Evolutionary conservation across 129 eudicot genomes (phyloP).

Genomic region (Flaveria linearis): DNA sequence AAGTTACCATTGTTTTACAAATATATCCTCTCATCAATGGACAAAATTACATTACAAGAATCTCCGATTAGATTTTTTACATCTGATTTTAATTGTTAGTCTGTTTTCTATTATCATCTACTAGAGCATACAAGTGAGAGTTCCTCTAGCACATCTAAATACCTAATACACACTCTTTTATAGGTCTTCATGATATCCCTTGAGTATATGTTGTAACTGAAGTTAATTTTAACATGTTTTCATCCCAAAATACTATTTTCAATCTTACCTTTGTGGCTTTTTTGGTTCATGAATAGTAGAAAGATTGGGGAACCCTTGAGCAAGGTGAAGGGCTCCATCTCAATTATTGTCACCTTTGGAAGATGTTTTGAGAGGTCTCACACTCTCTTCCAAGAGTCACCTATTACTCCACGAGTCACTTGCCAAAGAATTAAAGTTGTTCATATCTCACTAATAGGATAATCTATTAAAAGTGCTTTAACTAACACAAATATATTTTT

Average conservation of each 20-base stretch:
- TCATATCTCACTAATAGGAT: conserved; percentile 8
- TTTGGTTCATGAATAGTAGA: not conserved
- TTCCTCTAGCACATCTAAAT: not conserved
- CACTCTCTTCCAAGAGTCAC: conserved; percentile 35
- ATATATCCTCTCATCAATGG: no score
- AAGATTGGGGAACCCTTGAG: conserved; percentile 33
- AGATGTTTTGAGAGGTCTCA: conserved; percentile 11
- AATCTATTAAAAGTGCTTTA: not conserved
- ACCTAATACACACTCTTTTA: not conserved
- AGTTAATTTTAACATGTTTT: not conserved
- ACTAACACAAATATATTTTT: not conserved
- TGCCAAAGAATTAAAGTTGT: conserved; percentile 24
- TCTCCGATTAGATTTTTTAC: no score
- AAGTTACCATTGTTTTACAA: no score
- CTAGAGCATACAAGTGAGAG: not conserved
- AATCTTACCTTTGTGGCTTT: not conserved
- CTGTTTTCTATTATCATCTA: no score
- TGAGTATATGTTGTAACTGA: not conserved
- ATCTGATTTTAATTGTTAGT: no score
- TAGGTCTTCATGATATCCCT: not conserved
- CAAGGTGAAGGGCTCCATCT: conserved; percentile 29
- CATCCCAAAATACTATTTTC: not conserved
- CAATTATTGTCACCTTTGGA: conserved; percentile 18
- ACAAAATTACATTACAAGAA: no score
- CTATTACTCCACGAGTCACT: conserved; percentile 20